Conservation (phyloP, 805 yeast genomes). For the Yarrowia bubula region DNA sequence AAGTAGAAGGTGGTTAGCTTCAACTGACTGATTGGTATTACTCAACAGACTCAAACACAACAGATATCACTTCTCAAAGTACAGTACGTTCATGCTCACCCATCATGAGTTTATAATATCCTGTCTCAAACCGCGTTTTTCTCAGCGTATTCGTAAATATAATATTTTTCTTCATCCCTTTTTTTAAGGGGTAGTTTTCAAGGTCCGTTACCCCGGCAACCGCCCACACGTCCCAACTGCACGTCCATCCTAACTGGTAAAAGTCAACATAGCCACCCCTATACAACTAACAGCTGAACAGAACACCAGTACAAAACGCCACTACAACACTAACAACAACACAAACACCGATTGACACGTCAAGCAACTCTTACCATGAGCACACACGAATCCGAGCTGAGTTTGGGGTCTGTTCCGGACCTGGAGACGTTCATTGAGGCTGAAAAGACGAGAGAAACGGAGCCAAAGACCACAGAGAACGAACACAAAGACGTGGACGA, state of each 20-base stretch:
- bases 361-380: neutral
- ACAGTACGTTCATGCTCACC: no score
- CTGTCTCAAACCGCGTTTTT: no score
- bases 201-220: neutral
- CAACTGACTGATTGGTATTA: no score
- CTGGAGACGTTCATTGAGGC: conserved; percentile 7
- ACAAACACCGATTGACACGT: neutral
- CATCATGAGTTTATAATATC: no score
- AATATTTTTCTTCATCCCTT: no score
- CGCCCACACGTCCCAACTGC: neutral
- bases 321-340: neutral
- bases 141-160: no score
- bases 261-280: conserved; percentile 23
- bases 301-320: no score
- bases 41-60: no score
- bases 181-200: no score
- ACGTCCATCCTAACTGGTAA: conserved; percentile 3
- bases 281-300: no score
- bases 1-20: no score
- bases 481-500: neutral
- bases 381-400: neutral
- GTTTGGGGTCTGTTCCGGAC: conserved; percentile 14
- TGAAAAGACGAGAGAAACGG: conserved; percentile 8
- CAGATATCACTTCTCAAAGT: no score
- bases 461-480: neutral